Conservation (phyloP, 164 flowering plant genomes). For the Piper betle region DNA sequence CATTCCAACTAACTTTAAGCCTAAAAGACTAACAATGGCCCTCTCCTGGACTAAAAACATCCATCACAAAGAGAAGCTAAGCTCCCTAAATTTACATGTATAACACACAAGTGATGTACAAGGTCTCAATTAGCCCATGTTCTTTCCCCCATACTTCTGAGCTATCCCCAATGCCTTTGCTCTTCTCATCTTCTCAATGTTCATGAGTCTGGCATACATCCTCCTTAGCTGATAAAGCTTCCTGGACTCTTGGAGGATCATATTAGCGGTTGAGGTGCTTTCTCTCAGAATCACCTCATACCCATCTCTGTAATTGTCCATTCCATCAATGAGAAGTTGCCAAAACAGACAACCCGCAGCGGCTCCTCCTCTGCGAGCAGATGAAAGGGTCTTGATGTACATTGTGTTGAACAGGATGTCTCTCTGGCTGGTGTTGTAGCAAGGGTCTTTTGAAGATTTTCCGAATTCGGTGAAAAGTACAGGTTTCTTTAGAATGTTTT, state of each 20-base stretch:
- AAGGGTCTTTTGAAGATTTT: conserved; percentile 3
- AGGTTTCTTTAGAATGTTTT: conserved; percentile 16
- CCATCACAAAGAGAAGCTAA: conserved; percentile 14
- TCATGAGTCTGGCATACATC: conserved; percentile 30
- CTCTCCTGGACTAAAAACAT: conserved; percentile 20
- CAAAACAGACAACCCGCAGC: conserved; percentile 12
- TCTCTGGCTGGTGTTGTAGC: not conserved
- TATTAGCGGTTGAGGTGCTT: conserved; percentile 6
- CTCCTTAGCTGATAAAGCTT: conserved; percentile 25
- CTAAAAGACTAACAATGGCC: not conserved
- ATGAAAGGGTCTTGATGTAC: conserved; percentile 14
- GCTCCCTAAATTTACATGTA: not conserved
- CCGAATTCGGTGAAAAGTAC: conserved; percentile 14
- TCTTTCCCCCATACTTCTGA: conserved; percentile 15
- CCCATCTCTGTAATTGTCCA: conserved; percentile 18
- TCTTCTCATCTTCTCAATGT: conserved; percentile 25
- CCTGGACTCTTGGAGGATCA: conserved; percentile 11
- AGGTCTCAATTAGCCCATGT: conserved; percentile 13
- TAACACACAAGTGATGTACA: not conserved
- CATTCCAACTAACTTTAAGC: not conserved
- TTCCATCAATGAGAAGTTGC: conserved; percentile 19
- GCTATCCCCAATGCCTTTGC: conserved; percentile 25
- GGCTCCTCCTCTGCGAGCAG: conserved; percentile 10
- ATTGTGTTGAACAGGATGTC: conserved; percentile 7
- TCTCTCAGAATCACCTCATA: conserved; percentile 18